Conservation (phyloP, 225 moss, liverwort and hornwort species). For the Marchantia paleacea region DNA sequence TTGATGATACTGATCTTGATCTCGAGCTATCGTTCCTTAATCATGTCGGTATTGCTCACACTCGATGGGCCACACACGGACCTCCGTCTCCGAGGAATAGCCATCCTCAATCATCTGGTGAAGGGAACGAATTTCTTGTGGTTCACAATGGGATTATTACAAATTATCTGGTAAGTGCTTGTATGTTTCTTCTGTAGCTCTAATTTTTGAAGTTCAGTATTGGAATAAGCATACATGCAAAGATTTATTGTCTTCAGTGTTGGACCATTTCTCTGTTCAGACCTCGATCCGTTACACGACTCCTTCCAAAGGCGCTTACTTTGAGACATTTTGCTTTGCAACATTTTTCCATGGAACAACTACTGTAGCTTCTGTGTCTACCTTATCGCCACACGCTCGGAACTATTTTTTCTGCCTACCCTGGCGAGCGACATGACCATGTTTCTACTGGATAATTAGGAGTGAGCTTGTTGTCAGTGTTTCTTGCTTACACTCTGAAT, state of each 20-base stretch:
- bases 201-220: neutral
- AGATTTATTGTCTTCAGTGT: too few species aligned
- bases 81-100: constrained; percentile 89
- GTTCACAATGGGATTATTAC: constrained; percentile 99
- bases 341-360: too few species aligned
- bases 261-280: too few species aligned
- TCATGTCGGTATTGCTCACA: constrained; percentile 95
- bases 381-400: neutral
- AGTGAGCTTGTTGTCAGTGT: too few species aligned
- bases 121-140: constrained; percentile 94
- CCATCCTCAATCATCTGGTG: constrained; percentile 95
- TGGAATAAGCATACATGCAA: too few species aligned
- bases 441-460: too few species aligned
- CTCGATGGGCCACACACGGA: constrained; percentile 99
- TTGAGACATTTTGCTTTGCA: too few species aligned
- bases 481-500: too few species aligned
- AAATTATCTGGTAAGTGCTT: constrained; percentile 65
- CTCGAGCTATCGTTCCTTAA: constrained; percentile 59
- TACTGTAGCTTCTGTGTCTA: neutral
- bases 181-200: neutral
- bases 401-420: neutral
- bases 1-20: constrained; percentile 74
- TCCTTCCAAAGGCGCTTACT: too few species aligned
- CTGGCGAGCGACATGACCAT: too few species aligned
- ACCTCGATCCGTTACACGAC: too few species aligned